Conservation (phyloP, 768 basidiomycete species). For the Favolaschia claudopus region DNA sequence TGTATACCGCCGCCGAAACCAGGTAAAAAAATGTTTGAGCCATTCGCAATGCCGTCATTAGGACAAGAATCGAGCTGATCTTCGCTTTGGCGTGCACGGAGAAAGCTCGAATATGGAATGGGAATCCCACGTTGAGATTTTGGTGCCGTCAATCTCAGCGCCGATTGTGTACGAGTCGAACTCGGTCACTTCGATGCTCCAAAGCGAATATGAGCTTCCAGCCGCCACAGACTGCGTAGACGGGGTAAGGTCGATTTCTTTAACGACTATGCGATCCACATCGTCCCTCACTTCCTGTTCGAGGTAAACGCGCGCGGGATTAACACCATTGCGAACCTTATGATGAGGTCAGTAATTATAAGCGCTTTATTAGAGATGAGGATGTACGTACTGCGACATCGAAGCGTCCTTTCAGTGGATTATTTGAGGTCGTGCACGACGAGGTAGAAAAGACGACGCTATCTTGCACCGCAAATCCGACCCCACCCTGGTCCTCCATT, state of each 20-base stretch:
- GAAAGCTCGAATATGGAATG: neutral
- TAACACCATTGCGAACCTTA: no score
- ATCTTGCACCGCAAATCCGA: constrained; percentile 6
- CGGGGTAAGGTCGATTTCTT: neutral
- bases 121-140: neutral
- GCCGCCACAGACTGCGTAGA: neutral
- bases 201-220: neutral
- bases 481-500: constrained; percentile 4
- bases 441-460: neutral
- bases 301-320: no score
- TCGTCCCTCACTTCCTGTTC: no score
- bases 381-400: constrained; percentile 10
- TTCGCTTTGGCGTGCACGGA: no score
- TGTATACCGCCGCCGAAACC: no score
- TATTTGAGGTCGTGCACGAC: neutral
- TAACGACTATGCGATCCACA: no score
- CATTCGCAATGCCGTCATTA: no score
- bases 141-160: neutral
- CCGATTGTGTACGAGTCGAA: neutral
- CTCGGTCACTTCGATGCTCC: neutral
- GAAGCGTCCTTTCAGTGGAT: neutral
- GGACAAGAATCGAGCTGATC: no score
- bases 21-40: no score
- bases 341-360: no score
- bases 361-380: no score